Evolutionary conservation across 2,329 filamentous ascomycete genomes (phyloP).

Genomic region (Exophiala calicioides): DNA sequence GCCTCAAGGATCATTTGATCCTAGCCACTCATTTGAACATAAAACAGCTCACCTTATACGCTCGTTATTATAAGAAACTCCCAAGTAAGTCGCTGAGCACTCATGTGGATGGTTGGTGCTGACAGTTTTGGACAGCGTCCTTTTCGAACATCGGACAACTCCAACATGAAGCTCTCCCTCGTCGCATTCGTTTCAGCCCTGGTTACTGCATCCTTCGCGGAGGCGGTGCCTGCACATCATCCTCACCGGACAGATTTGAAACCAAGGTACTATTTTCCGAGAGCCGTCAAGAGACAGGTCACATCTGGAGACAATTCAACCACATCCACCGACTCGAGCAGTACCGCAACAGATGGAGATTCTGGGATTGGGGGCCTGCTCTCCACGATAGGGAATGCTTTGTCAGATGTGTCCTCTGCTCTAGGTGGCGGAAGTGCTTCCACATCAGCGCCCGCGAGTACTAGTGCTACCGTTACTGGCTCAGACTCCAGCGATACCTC

Average conservation of each 20-base stretch:
- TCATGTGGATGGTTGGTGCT: slow-evolving; percentile 1
- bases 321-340: slow-evolving; percentile 12
- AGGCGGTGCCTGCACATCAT: slow-evolving; percentile 32
- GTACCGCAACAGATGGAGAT: slow-evolving; percentile 12
- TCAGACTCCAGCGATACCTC: too few species aligned
- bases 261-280: slow-evolving; percentile 35
- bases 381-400: slow-evolving; percentile 17
- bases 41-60: slow-evolving; percentile 24
- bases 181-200: slow-evolving; percentile 32
- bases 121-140: slow-evolving; percentile 4
- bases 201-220: slow-evolving; percentile 32
- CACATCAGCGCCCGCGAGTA: slow-evolving; percentile 14
- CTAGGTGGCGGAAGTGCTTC: slow-evolving; percentile 15
- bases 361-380: slow-evolving; percentile 17
- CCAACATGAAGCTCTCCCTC: slow-evolving; percentile 28
- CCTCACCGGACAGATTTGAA: slow-evolving; percentile 26
- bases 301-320: slow-evolving; percentile 19
- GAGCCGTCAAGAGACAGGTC: slow-evolving; percentile 33
- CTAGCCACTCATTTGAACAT: slow-evolving; percentile 31
- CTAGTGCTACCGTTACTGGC: slow-evolving; percentile 16
- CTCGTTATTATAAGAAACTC: slow-evolving; percentile 21
- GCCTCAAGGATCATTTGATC: slow-evolving; percentile 25
- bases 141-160: neutral
- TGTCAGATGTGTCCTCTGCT: slow-evolving; percentile 21
- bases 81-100: slow-evolving; percentile 8